phyloP scores from a whole-genome alignment of 2,329 filamentous ascomycete genomes.

The Nemania serpens region DNA sequence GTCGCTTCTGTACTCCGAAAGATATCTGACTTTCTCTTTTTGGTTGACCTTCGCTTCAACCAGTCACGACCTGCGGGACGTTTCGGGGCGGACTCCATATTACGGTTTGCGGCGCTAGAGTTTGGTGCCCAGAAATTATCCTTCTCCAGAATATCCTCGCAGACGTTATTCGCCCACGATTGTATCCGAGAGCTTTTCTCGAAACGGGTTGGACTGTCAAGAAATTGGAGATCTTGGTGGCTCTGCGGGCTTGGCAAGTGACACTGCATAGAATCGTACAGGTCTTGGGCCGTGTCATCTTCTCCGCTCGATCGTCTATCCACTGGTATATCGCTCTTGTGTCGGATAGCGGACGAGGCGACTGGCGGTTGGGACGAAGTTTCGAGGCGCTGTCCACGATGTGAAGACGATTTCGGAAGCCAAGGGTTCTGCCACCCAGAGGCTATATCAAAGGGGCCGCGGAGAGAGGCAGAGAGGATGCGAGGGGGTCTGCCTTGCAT shows the following conservation, averaged over 20 bases:
- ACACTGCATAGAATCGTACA: conserved; percentile 41
- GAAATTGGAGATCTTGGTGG: conserved; percentile 33
- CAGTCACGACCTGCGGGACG: conserved; percentile 34
- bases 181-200: conserved; percentile 34
- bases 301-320: conserved; percentile 11
- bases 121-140: conserved; percentile 41
- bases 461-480: conserved; percentile 64
- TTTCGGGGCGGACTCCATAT: conserved; percentile 27
- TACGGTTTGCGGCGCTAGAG: conserved; percentile 2
- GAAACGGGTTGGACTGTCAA: conserved; percentile 18
- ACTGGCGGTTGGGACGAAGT: conserved; percentile 4
- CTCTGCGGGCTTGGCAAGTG: conserved; percentile 48
- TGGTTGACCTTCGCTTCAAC: conserved; percentile 38
- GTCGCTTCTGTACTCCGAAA: conserved; percentile 27
- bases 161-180: conserved; percentile 36
- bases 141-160: conserved; percentile 26
- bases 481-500: conserved; percentile 59
- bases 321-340: conserved; percentile 12
- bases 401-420: conserved; percentile 41
- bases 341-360: conserved; percentile 18
- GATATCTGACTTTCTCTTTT: conserved; percentile 30
- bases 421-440: conserved; percentile 60
- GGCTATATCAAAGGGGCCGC: conserved; percentile 62
- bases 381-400: conserved; percentile 3
- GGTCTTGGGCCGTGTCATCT: conserved; percentile 15